These are phyloP conservation scores for Botrytis medusae DNA, from an alignment of 2,329 filamentous ascomycete species.

Conservation along the genomic window DNA sequence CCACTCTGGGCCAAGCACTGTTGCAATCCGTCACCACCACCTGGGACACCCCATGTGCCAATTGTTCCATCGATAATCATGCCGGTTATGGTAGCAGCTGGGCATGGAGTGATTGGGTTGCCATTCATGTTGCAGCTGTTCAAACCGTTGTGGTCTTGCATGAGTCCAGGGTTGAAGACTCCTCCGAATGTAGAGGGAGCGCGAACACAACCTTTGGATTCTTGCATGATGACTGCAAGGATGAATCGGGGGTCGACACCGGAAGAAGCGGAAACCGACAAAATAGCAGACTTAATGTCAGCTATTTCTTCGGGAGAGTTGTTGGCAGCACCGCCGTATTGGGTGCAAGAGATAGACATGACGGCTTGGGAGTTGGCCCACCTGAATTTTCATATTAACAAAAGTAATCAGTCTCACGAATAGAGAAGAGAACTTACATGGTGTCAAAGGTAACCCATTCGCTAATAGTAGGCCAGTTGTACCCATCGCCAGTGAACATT, in stretches of 20 bases:
- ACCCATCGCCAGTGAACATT: constrained; percentile 14
- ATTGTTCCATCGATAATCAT: constrained; percentile 38
- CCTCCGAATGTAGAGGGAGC: constrained; percentile 22
- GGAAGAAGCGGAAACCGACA: background rate
- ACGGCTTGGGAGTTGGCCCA: constrained; percentile 19
- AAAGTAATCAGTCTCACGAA: no score
- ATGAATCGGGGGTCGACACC: constrained; percentile 34
- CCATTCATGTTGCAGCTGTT: constrained; percentile 27
- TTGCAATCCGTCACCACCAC: background rate
- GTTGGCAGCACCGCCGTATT: constrained; percentile 4
- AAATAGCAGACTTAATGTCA: background rate
- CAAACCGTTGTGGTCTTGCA: constrained; percentile 32
- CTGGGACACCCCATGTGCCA: constrained; percentile 27
- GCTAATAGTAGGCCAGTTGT: background rate
- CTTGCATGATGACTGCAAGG: constrained; percentile 42
- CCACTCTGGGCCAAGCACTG: constrained; percentile 23
- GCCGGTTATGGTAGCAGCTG: constrained; percentile 7
- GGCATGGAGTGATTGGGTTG: constrained; percentile 13
- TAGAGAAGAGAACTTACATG: background rate
- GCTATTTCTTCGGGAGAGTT: constrained; percentile 14
- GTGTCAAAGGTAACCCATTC: constrained; percentile 13
- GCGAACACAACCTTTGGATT: constrained; percentile 36
- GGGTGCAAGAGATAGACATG: constrained; percentile 6
- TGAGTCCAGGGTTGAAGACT: constrained; percentile 32
- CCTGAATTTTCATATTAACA: background rate